These are phyloP conservation scores for Sugiyamaella japonica DNA, from an alignment of 1,139 yeast genomes.

Conservation along the genomic window DNA sequence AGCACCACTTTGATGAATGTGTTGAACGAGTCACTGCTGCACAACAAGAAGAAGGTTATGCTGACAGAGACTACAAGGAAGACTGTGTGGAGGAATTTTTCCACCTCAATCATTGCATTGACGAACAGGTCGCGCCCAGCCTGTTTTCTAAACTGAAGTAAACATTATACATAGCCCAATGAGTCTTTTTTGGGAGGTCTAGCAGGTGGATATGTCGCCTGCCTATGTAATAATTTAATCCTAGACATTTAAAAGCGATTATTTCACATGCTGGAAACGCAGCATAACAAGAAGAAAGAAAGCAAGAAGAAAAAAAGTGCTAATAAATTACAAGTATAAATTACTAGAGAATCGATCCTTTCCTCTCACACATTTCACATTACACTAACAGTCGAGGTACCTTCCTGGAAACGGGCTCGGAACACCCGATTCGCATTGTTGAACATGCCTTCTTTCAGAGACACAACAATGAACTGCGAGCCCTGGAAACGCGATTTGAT, in stretches of 20 bases:
- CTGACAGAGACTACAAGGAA: constrained; percentile 78
- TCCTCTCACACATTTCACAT: constrained; percentile 24
- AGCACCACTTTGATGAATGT: constrained; percentile 94
- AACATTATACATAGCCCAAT: background rate
- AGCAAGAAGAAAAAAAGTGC: background rate
- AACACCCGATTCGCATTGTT: constrained; percentile 94
- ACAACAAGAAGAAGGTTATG: constrained; percentile 81
- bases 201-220: background rate
- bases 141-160: constrained; percentile 84
- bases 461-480: constrained; percentile 93
- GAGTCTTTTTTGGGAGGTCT: constrained; percentile 10
- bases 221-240: constrained; percentile 14
- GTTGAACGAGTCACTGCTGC: constrained; percentile 89
- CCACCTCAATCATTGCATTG: constrained; percentile 93
- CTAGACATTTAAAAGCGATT: constrained; percentile 8
- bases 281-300: background rate
- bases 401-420: constrained; percentile 92
- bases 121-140: constrained; percentile 91
- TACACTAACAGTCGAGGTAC: constrained; percentile 78
- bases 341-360: too few relatives aligned
- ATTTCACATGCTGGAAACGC: constrained; percentile 2
- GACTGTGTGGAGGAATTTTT: constrained; percentile 97
- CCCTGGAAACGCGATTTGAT: constrained; percentile 94
- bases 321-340: background rate
- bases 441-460: constrained; percentile 97